Evolutionary conservation across 2,329 filamentous ascomycete genomes (phyloP), one percentile per base, ranked within the genome.

Genomic region (Microcyclospora tardicrescens): DNA sequence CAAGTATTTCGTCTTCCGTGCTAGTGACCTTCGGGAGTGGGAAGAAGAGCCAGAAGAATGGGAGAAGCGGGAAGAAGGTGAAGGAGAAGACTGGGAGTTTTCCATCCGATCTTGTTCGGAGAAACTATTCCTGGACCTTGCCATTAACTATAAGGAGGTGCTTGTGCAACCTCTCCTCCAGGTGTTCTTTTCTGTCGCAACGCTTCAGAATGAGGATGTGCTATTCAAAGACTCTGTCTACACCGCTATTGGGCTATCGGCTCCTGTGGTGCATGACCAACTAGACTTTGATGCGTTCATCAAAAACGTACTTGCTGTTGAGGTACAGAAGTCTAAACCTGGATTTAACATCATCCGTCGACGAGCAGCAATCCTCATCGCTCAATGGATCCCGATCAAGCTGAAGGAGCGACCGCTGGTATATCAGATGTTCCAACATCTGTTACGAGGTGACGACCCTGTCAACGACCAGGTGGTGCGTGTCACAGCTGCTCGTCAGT

Each of bases 21-120:
- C 81, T 42, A 77, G 77, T 37, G 91, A 98, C 59, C 72, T 96
- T 1, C 78, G 85, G 44, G 81, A 85, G 41, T 98, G 91, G 91
- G 81, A 93, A 35, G 81, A 93, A 54, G 86, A 94, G 41, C 85
- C 89, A 0, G 85, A 98, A 58, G 86, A 93, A 38, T 98, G 91
- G 87, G 89, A 95, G 59, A 79, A 83, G 47, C 78, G 81, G 52
- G 86, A 95, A 64, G 85, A 93, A 53, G 82, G 80, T 43, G 76
- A 84, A 42, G 79, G 82, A 28, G 83, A 85, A 49, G 84, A 82
- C 1, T 96, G 83, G 72, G 86, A 96, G 54, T 95, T 87, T 66
- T 84, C 89, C 42, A 80, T 96, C 38, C 78, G 89, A 27, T 84
- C 87, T 2, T 96, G 89, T 56, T 81, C 91, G 0, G 91, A 98